phyloP scores from a whole-genome alignment of 345 rosid genomes.

The Sonneratia alba region DNA sequence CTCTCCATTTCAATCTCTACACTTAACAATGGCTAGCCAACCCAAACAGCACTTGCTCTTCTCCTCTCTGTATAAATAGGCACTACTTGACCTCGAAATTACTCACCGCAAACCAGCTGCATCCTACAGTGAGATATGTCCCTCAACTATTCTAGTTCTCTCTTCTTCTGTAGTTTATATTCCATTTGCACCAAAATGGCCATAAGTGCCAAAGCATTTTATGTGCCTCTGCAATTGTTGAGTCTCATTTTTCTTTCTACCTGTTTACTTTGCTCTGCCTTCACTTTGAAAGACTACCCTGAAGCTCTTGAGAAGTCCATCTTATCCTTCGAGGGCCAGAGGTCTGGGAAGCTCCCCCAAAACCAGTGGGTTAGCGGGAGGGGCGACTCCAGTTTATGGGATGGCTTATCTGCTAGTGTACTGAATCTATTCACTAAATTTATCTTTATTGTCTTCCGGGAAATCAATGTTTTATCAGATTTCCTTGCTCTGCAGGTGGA shows the following conservation, averaged over 20 bases:
- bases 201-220: not conserved
- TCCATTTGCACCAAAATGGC: conserved; percentile 2
- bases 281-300: conserved; percentile 44
- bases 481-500: conserved; percentile 33
- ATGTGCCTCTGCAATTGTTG: conserved; percentile 10
- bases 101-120: not conserved
- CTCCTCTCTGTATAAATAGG: not conserved
- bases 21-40: too few species aligned
- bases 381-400: conserved; percentile 49
- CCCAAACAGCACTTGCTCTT: not conserved
- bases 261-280: conserved; percentile 23
- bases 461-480: not conserved
- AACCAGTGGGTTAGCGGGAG: conserved; percentile 48
- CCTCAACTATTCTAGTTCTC: not conserved
- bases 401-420: conserved; percentile 50
- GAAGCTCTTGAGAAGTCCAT: conserved; percentile 53
- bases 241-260: conserved; percentile 14
- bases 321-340: conserved; percentile 68
- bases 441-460: not conserved
- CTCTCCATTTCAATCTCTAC: too few species aligned
- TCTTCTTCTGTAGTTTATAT: not conserved
- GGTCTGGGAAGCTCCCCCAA: conserved; percentile 54
- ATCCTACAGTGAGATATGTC: not conserved
- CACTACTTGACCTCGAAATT: not conserved
- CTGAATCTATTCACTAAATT: not conserved